Evolutionary conservation across 2,329 filamentous ascomycete species (phyloP).

Genomic region (Sporothrix curviconia): DNA sequence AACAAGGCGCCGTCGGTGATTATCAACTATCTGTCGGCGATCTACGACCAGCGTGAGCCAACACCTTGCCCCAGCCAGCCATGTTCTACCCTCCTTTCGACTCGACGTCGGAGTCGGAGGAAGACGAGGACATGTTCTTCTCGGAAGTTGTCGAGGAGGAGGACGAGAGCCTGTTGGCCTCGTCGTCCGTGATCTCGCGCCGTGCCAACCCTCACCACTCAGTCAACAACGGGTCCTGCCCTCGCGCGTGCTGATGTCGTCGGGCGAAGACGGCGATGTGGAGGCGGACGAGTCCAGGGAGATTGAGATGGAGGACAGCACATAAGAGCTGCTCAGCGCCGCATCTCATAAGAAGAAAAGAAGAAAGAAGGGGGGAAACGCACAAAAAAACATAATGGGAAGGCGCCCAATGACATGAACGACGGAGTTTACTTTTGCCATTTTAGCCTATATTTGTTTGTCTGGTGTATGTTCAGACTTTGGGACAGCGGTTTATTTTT

Average conservation of each 20-base stretch:
- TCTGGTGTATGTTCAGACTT: background rate
- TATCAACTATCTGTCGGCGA: slow-evolving; percentile 41
- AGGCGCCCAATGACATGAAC: no score
- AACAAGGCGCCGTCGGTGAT: slow-evolving; percentile 24
- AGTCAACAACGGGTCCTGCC: slow-evolving; percentile 32
- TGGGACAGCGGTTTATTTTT: background rate
- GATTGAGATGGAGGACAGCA: slow-evolving; percentile 10
- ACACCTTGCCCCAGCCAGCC: slow-evolving; percentile 44
- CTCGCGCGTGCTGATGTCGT: slow-evolving; percentile 30
- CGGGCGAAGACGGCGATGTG: slow-evolving; percentile 33
- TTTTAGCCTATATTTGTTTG: background rate
- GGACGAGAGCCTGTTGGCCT: slow-evolving; percentile 27
- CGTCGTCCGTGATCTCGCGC: slow-evolving; percentile 28
- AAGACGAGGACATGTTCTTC: slow-evolving; percentile 22
- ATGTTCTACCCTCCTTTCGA: slow-evolving; percentile 46
- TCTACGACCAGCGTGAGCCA: slow-evolving; percentile 39
- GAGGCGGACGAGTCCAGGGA: slow-evolving; percentile 7
- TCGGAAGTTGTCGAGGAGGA: slow-evolving; percentile 30
- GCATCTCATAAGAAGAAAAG: no score
- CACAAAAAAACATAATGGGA: no score
- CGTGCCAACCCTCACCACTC: slow-evolving; percentile 33
- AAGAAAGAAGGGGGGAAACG: background rate
- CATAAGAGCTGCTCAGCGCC: background rate
- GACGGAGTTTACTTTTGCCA: no score
- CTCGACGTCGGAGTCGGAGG: slow-evolving; percentile 28